Base-by-base conservation (phyloP, 1,284 basidiomycete genomes). In the Ceratobasidium sp. region DNA sequence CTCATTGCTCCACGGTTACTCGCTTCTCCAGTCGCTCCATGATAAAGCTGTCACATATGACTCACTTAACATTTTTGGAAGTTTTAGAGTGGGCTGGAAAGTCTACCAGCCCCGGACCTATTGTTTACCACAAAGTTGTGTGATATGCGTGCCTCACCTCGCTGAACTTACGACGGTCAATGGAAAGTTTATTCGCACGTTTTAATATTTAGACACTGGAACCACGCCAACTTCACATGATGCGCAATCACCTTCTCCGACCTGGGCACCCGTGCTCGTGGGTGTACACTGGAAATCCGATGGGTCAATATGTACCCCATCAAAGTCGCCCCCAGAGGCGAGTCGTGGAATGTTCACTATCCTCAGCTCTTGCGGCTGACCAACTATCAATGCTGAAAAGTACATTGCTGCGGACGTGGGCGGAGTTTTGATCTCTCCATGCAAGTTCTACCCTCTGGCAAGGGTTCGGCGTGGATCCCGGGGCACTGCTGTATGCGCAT, bases 381-480 rank as follows among this genome's bases (percentile, higher is more conserved):
- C 4, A n/a, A 49, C n/a, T n/a, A n/a, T n/a, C n/a, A n/a, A n/a
- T n/a, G n/a, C n/a, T n/a, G n/a, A n/a, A n/a, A n/a, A n/a, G n/a
- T n/a, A n/a, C 48, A 49, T 16, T 16, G 11, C 9, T 49, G 48
- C 48, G 48, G 48, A n/a, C 14, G 19, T 27, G 54, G 1, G 29
- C 16, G 54, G 54, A 11, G 14, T 16, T 58, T 16, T 4, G 13
- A 9, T 29, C 34, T 58, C 54, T 14, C 16, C 16, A 5, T 58
- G 29, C 16, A 58, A 58, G 19, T 58, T 37, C 13, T 16, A 34
- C 7, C 54, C 22, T 62, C 41, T 8, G 11, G 11, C 2, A 39
- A 39, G 61, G 61, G 14, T 29, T 46, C 61, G 61, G 61, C 29
- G 5, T 63, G 27, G 61, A 27, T 29, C 22, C 61, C 61, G 61